Conservation (phyloP, 192 early-diverging fungal species). For the Geranomyces variabilis region DNA sequence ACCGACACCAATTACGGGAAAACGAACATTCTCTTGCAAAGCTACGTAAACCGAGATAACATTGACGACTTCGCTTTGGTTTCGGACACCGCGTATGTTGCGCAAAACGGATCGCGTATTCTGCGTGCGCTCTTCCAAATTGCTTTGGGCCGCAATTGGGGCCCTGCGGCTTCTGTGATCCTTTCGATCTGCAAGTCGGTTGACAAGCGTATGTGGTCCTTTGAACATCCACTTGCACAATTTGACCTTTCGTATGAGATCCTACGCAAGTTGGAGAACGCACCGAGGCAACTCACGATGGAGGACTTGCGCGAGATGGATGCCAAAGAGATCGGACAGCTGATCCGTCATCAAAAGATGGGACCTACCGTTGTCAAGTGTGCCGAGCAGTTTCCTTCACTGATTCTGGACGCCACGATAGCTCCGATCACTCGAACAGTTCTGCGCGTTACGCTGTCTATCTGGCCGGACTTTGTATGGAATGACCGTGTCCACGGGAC, state of each 20-base stretch:
- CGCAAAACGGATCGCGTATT: conserved; percentile 92
- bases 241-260: conserved; percentile 78
- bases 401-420: conserved; percentile 79
- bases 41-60: conserved; percentile 73
- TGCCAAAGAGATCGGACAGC: conserved; percentile 79
- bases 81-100: conserved; percentile 91
- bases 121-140: conserved; percentile 96
- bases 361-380: conserved; percentile 73
- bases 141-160: conserved; percentile 88
- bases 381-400: conserved; percentile 82
- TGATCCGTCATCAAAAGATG: conserved; percentile 80
- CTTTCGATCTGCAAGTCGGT: conserved; percentile 86
- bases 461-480: conserved; percentile 91
- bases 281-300: conserved; percentile 50
- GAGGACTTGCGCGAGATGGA: conserved; percentile 85
- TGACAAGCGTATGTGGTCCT: conserved; percentile 90
- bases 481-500: conserved; percentile 90
- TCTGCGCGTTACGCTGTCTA: conserved; percentile 76
- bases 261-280: conserved; percentile 72
- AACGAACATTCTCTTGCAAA: conserved; percentile 92
- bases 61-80: conserved; percentile 94
- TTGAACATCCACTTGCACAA: conserved; percentile 86
- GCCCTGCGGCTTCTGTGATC: conserved; percentile 74
- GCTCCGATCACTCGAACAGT: conserved; percentile 95
- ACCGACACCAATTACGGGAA: conserved; percentile 85